Conservation (phyloP, 306 rosid species). For the Malus domestica region ASM211411v1 NC_041797.1:14208001-14208500, state of each 20-base stretch:
- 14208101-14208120: slow-evolving; percentile 68
- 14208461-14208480: slow-evolving; percentile 6
- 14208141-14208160: slow-evolving; percentile 61
- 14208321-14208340: slow-evolving; percentile 61
- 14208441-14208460: background rate
- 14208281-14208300: slow-evolving; percentile 82
- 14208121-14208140: slow-evolving; percentile 68
- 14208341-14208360: slow-evolving; percentile 64
- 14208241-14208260: slow-evolving; percentile 59
- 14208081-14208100: slow-evolving; percentile 72
- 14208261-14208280: slow-evolving; percentile 49
- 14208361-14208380: slow-evolving; percentile 51
- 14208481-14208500: slow-evolving; percentile 65
- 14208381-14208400: slow-evolving; percentile 81
- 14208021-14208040: slow-evolving; percentile 52
- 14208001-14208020: slow-evolving; percentile 58
- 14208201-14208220: slow-evolving; percentile 58
- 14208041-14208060: slow-evolving; percentile 69
- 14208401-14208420: slow-evolving; percentile 48
- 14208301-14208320: slow-evolving; percentile 89
- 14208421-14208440: background rate
- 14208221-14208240: slow-evolving; percentile 52
- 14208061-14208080: slow-evolving; percentile 64
- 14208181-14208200: slow-evolving; percentile 70
- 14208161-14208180: slow-evolving; percentile 63